A percentile compares a stretch with the other conserved stretches of the same genome.
These are phyloP conservation scores for Cryptococcus deneoformans DNA, from an alignment of 1,284 basidiomycete genomes.

Conservation along the genomic window DNA sequence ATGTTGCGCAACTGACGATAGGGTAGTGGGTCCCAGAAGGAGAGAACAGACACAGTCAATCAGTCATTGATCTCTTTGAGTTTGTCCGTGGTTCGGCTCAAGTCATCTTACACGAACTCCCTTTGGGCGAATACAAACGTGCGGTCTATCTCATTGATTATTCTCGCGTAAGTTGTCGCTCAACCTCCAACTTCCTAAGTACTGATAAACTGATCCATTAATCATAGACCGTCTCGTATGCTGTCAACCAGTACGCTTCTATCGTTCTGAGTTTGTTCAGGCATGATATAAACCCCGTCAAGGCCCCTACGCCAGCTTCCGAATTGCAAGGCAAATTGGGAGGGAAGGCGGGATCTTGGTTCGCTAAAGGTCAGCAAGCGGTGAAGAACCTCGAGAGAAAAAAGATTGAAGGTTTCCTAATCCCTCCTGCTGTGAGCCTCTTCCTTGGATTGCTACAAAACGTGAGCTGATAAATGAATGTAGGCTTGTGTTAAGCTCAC, in stretches of 20 bases:
- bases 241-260: constrained; percentile 42
- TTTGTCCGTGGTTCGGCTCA: constrained; percentile 41
- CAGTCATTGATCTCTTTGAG: constrained; percentile 48
- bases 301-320: constrained; percentile 23
- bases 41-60: constrained; percentile 41
- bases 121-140: constrained; percentile 44
- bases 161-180: constrained; percentile 32
- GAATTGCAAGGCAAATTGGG: constrained; percentile 25
- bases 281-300: constrained; percentile 36
- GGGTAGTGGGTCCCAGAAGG: constrained; percentile 46
- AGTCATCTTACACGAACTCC: constrained; percentile 41
- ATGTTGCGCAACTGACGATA: neutral
- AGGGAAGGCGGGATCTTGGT: constrained; percentile 46
- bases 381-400: constrained; percentile 43
- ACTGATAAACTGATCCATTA: neutral
- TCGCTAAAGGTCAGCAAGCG: constrained; percentile 48
- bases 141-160: constrained; percentile 48
- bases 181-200: neutral
- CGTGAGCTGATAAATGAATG: neutral
- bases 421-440: constrained; percentile 33
- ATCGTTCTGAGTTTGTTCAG: constrained; percentile 42
- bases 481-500: constrained; percentile 48
- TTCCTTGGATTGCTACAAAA: neutral
- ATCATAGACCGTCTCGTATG: constrained; percentile 36
- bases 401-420: constrained; percentile 35